Conservation (phyloP, 306 rosid species). For the Prinsepia uniflora region DNA sequence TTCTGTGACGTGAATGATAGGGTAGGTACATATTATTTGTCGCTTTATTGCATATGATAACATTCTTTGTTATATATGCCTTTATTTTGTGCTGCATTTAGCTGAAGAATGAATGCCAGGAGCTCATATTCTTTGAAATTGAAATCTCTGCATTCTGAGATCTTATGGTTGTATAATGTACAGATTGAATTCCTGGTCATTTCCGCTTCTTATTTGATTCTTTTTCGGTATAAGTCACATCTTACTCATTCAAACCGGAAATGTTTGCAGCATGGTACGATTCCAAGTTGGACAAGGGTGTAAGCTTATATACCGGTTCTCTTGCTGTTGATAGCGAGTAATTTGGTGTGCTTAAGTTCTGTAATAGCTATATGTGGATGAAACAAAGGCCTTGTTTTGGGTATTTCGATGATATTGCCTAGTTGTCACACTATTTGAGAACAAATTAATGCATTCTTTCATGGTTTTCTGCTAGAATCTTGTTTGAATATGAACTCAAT, state of each 20-base stretch:
- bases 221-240: no score
- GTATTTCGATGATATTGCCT: not conserved
- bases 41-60: not conserved
- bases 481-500: not conserved
- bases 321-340: no score
- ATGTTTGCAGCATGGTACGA: not conserved
- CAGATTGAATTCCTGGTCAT: not conserved
- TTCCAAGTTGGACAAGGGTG: not conserved
- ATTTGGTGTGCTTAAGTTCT: no score
- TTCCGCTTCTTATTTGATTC: not conserved
- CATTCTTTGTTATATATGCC: not conserved
- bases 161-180: not conserved
- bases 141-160: not conserved
- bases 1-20: constrained; percentile 88
- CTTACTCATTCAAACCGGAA: not conserved
- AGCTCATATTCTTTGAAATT: no score
- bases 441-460: not conserved
- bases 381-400: not conserved
- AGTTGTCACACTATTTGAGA: not conserved
- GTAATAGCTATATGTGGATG: not conserved
- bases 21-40: constrained; percentile 40
- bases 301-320: no score
- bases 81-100: not conserved
- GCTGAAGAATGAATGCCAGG: not conserved
- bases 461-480: not conserved